These are phyloP conservation scores for Euphorbia corollata DNA, from an alignment of 441 rosid genomes.

Conservation along the genomic window DNA sequence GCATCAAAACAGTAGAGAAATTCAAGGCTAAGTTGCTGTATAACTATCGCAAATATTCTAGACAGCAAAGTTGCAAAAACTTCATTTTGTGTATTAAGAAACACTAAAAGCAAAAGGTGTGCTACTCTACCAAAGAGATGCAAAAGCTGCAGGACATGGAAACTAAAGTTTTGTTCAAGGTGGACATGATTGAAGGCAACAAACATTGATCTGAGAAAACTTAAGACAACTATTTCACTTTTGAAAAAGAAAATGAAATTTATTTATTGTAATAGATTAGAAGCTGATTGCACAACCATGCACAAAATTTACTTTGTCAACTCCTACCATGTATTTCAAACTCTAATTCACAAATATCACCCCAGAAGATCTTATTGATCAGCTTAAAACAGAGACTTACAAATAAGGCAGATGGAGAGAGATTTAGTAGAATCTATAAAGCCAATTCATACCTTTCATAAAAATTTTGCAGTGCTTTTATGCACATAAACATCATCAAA, in stretches of 20 bases:
- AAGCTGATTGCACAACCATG: background rate
- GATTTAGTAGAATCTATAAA: background rate
- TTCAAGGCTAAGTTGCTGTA: background rate
- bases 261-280: background rate
- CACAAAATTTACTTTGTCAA: background rate
- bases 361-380: background rate
- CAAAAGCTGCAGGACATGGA: too few relatives aligned
- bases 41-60: too few relatives aligned
- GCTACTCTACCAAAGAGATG: background rate
- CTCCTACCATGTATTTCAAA: background rate
- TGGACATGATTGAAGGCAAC: background rate
- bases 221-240: background rate
- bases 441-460: background rate
- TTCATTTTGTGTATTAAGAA: background rate
- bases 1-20: background rate
- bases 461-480: background rate
- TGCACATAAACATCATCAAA: background rate
- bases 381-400: background rate
- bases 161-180: background rate
- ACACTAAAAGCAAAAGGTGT: background rate
- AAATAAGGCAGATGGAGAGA: background rate
- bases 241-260: background rate
- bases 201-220: background rate
- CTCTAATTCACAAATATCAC: background rate
- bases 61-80: too few relatives aligned